Evolutionary conservation across 164 flowering plant genomes (phyloP), one percentile per base, ranked within the genome.

Genomic region (Aristolochia fimbriata): DNA sequence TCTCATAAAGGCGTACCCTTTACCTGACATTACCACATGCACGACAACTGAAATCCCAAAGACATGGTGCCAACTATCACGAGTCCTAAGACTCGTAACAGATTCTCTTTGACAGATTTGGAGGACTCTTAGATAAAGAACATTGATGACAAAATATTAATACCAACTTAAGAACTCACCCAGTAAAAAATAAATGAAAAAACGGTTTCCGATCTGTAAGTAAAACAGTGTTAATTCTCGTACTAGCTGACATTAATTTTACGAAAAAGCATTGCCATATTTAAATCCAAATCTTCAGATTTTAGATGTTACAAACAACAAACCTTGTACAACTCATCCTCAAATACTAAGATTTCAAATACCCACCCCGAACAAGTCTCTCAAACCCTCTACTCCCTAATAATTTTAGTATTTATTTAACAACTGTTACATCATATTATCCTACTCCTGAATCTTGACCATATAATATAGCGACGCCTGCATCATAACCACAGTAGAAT

Each of bases 1-100:
- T n/a, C 55, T 57, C 59, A 33, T 47, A 60, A 51, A 31, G 37
- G 20, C 47, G 21, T 41, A 30, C 24, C 27, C 68, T 64, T 63
- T 48, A 55, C 64, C 71, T 63, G 71, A 59, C 71, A 68, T 25
- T 22, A 59, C 55, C 68, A 68, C 63, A 61, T 52, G 61, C 23
- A 52, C 47, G 43, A 24, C 55, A 60, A 31, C 21, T 11, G 19
- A 61, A 20, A 58, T 23, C 27, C 25, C 57, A 41, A 41, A 37
- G 37, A 16, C 31, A 51, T 51, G 58, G 49, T 65, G 58, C 62
- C 49, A 51, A 51, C 57, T 51, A 51, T 58, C 51, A 30, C 30
- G 30, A 27, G 30, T 27, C 30, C 3, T 27, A 27, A 27, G 41
- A 58, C 30, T 51, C 47, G 10, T 41, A 30, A 21, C 16, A 46